These are phyloP conservation scores for Pseudonitzschia multiseries DNA, from an alignment of 108 stramenopile species.

Conservation along the genomic window DNA sequence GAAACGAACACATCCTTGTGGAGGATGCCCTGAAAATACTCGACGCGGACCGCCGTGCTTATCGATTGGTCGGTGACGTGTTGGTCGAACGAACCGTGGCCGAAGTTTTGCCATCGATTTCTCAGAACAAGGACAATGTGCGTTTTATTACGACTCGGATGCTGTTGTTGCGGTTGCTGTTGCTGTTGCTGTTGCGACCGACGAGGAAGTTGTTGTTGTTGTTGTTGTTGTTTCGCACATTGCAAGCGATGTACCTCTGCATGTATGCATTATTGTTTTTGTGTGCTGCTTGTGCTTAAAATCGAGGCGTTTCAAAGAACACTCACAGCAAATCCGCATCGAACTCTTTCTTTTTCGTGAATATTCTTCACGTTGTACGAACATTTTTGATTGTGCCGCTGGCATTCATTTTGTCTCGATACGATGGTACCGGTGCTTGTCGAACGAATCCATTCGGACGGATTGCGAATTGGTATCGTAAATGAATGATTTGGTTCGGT, in stretches of 20 bases:
- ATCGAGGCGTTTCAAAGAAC: too few relatives aligned
- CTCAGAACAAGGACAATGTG: slow-evolving; percentile 74
- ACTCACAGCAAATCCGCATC: too few relatives aligned
- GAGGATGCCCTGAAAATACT: slow-evolving; percentile 89
- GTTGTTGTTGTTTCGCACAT: too few relatives aligned
- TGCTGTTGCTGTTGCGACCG: too few relatives aligned
- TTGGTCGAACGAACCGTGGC: slow-evolving; percentile 93
- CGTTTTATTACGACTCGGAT: slow-evolving; percentile 26
- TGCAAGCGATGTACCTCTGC: too few relatives aligned
- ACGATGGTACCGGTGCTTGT: not conserved
- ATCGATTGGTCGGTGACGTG: slow-evolving; percentile 91
- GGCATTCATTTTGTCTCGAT: not conserved
- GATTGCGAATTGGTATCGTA: not conserved
- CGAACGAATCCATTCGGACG: not conserved
- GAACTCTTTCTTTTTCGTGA: not conserved
- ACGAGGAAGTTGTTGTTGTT: too few relatives aligned
- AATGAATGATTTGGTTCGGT: too few relatives aligned
- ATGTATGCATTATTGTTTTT: not conserved
- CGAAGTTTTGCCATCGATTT: slow-evolving; percentile 93
- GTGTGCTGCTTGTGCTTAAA: too few relatives aligned
- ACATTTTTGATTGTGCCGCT: too few relatives aligned
- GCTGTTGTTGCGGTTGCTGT: slow-evolving; percentile 14
- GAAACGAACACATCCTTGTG: slow-evolving; percentile 74
- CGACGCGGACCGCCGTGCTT: slow-evolving; percentile 86
- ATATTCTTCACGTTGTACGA: too few relatives aligned